phyloP scores from a whole-genome alignment of 257 asterid genomes.

The Datura wrightii region DNA sequence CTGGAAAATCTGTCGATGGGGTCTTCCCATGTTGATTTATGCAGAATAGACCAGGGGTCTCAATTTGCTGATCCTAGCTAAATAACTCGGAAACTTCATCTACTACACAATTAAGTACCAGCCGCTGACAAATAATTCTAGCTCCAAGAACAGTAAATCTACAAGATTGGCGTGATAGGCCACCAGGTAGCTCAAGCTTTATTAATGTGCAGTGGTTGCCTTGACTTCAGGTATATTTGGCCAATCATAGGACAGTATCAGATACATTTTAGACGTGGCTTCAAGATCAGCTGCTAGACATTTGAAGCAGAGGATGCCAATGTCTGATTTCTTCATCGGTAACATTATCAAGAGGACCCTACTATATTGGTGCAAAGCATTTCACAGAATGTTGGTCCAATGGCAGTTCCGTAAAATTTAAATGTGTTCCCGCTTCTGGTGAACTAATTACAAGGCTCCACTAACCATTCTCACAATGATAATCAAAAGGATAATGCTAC shows the following conservation, averaged over 20 bases:
- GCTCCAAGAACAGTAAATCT: neutral
- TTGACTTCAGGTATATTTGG: neutral
- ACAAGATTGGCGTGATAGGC: neutral
- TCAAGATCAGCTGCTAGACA: neutral
- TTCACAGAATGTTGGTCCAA: neutral
- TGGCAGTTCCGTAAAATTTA: neutral
- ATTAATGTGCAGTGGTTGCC: neutral
- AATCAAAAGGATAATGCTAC: constrained; percentile 39
- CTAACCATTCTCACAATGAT: neutral
- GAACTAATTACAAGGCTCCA: neutral
- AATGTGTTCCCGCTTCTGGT: constrained; percentile 4
- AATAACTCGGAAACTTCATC: neutral
- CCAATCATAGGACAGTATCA: constrained; percentile 11
- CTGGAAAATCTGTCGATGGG: neutral
- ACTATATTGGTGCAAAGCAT: neutral
- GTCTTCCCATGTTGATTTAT: neutral
- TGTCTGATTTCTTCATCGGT: neutral
- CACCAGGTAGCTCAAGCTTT: constrained; percentile 1
- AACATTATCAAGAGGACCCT: neutral
- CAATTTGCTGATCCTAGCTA: constrained; percentile 15
- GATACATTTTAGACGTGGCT: neutral
- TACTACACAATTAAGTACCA: neutral
- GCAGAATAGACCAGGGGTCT: neutral
- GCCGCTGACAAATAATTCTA: neutral
- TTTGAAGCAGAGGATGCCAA: constrained; percentile 6